Evolutionary conservation across 768 basidiomycete genomes (phyloP).

Genomic region (Astraeus odoratus): DNA sequence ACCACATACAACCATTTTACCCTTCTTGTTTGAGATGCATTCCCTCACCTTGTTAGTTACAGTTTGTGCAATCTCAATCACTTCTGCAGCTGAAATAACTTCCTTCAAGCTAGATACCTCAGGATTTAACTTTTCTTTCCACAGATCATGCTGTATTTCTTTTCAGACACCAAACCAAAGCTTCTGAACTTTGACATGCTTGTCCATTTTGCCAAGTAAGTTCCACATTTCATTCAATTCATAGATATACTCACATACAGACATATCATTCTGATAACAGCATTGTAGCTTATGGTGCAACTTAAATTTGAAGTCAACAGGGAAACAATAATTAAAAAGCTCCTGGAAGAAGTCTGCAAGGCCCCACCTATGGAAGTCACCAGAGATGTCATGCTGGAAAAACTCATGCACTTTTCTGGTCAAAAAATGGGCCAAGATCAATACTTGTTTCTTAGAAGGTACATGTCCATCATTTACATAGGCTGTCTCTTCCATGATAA

Average conservation of each 20-base stretch:
- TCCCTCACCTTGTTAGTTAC: background rate
- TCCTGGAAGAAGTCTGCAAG: no score
- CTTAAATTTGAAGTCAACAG: no score
- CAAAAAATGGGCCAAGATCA: background rate
- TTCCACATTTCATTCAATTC: no score
- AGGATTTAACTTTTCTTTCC: background rate
- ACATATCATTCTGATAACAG: no score
- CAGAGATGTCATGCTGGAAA: background rate
- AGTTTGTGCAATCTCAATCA: constrained; percentile 24
- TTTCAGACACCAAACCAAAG: background rate
- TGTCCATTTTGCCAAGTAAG: no score
- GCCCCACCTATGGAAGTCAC: background rate
- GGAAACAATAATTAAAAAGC: no score
- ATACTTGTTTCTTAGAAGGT: background rate
- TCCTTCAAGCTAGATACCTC: constrained; percentile 16
- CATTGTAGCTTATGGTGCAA: no score
- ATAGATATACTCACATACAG: no score
- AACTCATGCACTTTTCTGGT: background rate
- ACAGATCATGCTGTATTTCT: background rate
- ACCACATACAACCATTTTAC: no score
- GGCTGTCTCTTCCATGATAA: background rate
- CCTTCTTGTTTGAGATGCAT: no score
- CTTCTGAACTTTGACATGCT: background rate
- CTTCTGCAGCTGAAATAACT: constrained; percentile 23
- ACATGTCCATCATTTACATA: background rate